Percentiles rank a stretch among this genome's conserved stretches.
phyloP scores from a whole-genome alignment of 495 filamentous ascomycete species.

The Aspergillus saccharolyticus region DNA sequence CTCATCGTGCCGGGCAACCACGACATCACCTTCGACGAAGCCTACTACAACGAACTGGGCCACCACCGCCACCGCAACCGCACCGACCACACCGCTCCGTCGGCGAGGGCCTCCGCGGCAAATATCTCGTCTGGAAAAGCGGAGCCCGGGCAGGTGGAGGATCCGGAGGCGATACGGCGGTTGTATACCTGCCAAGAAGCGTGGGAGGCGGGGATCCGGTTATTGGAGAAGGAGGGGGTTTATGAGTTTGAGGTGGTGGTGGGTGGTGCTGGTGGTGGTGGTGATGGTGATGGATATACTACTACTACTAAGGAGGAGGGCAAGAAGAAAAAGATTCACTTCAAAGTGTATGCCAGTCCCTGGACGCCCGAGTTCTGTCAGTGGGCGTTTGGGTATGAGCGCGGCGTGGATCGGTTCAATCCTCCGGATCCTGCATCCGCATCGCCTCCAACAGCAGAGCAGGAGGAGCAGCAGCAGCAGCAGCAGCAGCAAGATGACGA shows the following conservation, averaged over 20 bases:
- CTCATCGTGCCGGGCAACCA: slow-evolving; percentile 81
- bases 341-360: slow-evolving; percentile 60
- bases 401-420: slow-evolving; percentile 52
- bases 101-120: not conserved
- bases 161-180: slow-evolving; percentile 27
- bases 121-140: slow-evolving; percentile 4
- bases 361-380: slow-evolving; percentile 57
- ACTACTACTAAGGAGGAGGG: too few relatives aligned
- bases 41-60: slow-evolving; percentile 39
- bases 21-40: slow-evolving; percentile 64
- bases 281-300: too few relatives aligned
- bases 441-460: not conserved
- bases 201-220: slow-evolving; percentile 47
- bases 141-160: slow-evolving; percentile 13
- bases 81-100: slow-evolving; percentile 17
- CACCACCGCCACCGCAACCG: slow-evolving; percentile 28
- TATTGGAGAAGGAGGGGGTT: slow-evolving; percentile 64
- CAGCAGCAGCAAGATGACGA: too few relatives aligned
- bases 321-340: slow-evolving; percentile 38
- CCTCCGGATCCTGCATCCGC: slow-evolving; percentile 17
- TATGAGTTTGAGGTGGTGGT: slow-evolving; percentile 53
- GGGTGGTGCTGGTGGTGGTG: too few relatives aligned
- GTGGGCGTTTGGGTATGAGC: slow-evolving; percentile 60
- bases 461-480: not conserved
- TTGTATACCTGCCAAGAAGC: slow-evolving; percentile 49